Conservation (phyloP, 805 yeast genomes). For the Hanseniaspora pseudoguilliermondii region DNA sequence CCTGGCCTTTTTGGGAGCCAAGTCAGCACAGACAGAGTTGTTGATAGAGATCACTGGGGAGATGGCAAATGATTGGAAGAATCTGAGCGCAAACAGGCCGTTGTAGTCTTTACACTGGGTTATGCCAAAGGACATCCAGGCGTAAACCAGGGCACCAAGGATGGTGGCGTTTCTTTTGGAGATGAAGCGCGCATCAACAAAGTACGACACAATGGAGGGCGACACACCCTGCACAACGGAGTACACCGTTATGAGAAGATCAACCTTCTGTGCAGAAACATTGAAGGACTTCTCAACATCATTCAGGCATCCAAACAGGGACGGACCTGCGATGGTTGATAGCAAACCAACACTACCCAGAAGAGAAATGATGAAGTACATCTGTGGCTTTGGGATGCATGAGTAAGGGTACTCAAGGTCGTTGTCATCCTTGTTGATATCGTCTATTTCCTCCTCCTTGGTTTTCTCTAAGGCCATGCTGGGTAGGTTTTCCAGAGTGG, state of each 20-base stretch:
- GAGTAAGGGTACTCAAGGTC: constrained; percentile 29
- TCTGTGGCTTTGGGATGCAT: constrained; percentile 33
- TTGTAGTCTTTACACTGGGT: constrained; percentile 48
- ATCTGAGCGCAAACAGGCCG: constrained; percentile 51
- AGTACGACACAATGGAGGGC: constrained; percentile 54
- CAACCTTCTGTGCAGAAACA: constrained; percentile 45
- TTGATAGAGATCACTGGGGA: constrained; percentile 63
- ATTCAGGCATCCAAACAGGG: constrained; percentile 67
- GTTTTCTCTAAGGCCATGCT: background rate
- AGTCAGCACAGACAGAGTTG: constrained; percentile 63
- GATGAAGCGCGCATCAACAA: constrained; percentile 43
- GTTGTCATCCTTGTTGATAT: constrained; percentile 4
- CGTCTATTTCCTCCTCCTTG: background rate
- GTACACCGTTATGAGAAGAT: constrained; percentile 65
- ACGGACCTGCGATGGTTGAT: constrained; percentile 63
- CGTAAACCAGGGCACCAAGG: constrained; percentile 40
- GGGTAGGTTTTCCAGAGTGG: background rate
- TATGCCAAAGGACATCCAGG: constrained; percentile 52
- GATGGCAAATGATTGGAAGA: constrained; percentile 66
- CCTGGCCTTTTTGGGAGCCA: constrained; percentile 50
- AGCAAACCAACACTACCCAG: constrained; percentile 43
- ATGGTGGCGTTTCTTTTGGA: constrained; percentile 65
- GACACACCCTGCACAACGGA: constrained; percentile 62
- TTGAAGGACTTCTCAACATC: constrained; percentile 42
- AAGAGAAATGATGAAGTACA: constrained; percentile 29